Conservation (phyloP, 805 yeast species). For the Saccharomycopsis sp. region DNA sequence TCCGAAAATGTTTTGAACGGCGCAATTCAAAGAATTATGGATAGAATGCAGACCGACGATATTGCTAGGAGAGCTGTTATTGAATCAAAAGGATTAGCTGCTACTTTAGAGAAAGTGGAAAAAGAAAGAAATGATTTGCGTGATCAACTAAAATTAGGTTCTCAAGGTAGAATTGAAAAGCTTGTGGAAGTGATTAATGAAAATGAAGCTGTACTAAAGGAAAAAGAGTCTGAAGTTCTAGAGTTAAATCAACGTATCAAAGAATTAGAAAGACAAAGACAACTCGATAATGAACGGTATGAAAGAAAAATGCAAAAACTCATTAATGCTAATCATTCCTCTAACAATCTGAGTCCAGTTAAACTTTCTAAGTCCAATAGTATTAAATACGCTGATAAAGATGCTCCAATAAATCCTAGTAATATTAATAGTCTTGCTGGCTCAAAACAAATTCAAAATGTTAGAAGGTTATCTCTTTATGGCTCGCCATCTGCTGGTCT, state of each 20-base stretch:
- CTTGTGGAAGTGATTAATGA: conserved; percentile 54
- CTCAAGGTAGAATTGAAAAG: conserved; percentile 58
- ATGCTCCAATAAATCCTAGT: background rate
- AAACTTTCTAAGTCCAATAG: background rate
- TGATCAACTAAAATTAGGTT: conserved; percentile 60
- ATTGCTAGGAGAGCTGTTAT: conserved; percentile 63
- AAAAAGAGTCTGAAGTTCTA: conserved; percentile 52
- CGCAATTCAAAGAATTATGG: conserved; percentile 62
- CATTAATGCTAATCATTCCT: conserved; percentile 5
- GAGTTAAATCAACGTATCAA: conserved; percentile 51
- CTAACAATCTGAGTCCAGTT: conserved; percentile 1
- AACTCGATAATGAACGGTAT: conserved; percentile 21
- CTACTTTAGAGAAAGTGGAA: conserved; percentile 42
- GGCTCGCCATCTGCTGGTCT: conserved; percentile 16
- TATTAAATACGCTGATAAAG: background rate
- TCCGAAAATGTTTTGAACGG: conserved; percentile 58
- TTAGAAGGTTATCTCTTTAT: conserved; percentile 10
- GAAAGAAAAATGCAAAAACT: conserved; percentile 13
- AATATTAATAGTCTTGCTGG: background rate
- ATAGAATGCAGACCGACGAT: conserved; percentile 75
- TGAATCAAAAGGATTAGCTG: conserved; percentile 44
- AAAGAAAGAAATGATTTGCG: conserved; percentile 56
- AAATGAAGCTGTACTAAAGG: conserved; percentile 44
- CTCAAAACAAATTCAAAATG: conserved; percentile 1
- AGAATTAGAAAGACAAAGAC: conserved; percentile 44